A percentile compares a stretch with the other conserved stretches of the same genome.
These are phyloP conservation scores for Drechslerella coelobrocha DNA, from an alignment of 2,329 filamentous ascomycete species.

Conservation along the genomic window DNA sequence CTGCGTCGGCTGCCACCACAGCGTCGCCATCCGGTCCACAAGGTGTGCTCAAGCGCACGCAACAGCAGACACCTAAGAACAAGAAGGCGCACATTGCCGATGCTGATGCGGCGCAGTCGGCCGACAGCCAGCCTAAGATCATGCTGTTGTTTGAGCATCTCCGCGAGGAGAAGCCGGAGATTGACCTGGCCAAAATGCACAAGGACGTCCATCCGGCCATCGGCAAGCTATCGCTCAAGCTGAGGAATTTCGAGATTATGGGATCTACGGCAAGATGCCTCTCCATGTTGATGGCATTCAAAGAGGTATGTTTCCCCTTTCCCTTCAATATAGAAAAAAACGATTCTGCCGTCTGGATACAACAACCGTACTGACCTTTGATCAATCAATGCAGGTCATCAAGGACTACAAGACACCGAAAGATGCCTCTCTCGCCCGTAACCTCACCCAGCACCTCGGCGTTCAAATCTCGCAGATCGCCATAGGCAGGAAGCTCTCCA, in stretches of 20 bases:
- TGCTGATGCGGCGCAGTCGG: constrained; percentile 42
- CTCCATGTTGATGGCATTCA: constrained; percentile 86
- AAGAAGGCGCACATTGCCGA: constrained; percentile 64
- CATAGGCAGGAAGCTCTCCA: constrained; percentile 91
- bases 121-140: constrained; percentile 26
- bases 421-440: constrained; percentile 82
- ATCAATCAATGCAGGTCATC: constrained; percentile 78
- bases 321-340: background rate
- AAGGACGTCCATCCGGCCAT: constrained; percentile 85
- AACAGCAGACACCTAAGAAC: constrained; percentile 56
- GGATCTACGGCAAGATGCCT: constrained; percentile 89
- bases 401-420: constrained; percentile 88
- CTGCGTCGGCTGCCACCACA: constrained; percentile 47
- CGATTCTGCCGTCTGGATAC: constrained; percentile 2
- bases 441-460: constrained; percentile 90
- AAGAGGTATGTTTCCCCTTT: constrained; percentile 67
- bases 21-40: constrained; percentile 54
- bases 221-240: constrained; percentile 83
- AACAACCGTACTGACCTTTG: constrained; percentile 44
- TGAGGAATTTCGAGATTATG: constrained; percentile 84
- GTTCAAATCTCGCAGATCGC: constrained; percentile 95
- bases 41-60: constrained; percentile 15
- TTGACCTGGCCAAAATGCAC: constrained; percentile 72
- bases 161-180: constrained; percentile 64
- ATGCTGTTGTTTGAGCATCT: constrained; percentile 55